Conservation (phyloP, 2,329 filamentous ascomycete species). For the Xylaria sp. region DNA sequence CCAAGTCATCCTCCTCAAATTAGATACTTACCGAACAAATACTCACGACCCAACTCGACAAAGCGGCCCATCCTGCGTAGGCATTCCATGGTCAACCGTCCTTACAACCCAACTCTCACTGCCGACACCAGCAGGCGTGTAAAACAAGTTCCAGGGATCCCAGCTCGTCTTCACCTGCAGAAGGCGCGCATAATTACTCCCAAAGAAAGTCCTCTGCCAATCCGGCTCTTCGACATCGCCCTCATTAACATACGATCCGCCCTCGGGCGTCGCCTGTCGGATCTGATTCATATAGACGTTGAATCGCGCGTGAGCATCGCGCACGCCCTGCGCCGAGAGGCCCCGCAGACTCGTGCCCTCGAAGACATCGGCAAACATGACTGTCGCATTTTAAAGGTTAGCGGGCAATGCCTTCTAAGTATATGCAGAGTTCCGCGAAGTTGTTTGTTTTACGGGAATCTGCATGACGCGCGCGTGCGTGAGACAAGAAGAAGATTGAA, state of each 20-base stretch:
- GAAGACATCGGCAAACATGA: constrained; percentile 50
- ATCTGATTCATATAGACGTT: constrained; percentile 43
- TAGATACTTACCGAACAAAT: no score
- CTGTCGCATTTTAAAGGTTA: constrained; percentile 29
- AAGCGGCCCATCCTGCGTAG: constrained; percentile 52
- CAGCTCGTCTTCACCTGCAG: constrained; percentile 58
- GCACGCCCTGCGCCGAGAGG: constrained; percentile 40
- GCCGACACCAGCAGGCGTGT: constrained; percentile 61
- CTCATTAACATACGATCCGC: constrained; percentile 63
- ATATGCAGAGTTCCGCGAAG: not conserved
- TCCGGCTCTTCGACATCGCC: constrained; percentile 59
- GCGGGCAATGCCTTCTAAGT: not conserved
- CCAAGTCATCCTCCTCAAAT: not conserved
- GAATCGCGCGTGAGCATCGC: constrained; percentile 39
- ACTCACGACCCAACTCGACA: constrained; percentile 44
- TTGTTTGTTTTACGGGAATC: not conserved
- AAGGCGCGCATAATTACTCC: constrained; percentile 56
- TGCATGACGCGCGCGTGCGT: not conserved
- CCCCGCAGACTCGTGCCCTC: constrained; percentile 40
- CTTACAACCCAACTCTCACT: constrained; percentile 60
- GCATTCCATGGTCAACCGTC: constrained; percentile 40
- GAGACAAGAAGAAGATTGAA: no score
- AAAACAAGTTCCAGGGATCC: constrained; percentile 59
- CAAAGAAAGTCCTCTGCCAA: constrained; percentile 60
- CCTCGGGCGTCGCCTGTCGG: constrained; percentile 52